Evolutionary conservation across 2,329 filamentous ascomycete species (phyloP).

Genomic region (Epichloe typhina): DNA sequence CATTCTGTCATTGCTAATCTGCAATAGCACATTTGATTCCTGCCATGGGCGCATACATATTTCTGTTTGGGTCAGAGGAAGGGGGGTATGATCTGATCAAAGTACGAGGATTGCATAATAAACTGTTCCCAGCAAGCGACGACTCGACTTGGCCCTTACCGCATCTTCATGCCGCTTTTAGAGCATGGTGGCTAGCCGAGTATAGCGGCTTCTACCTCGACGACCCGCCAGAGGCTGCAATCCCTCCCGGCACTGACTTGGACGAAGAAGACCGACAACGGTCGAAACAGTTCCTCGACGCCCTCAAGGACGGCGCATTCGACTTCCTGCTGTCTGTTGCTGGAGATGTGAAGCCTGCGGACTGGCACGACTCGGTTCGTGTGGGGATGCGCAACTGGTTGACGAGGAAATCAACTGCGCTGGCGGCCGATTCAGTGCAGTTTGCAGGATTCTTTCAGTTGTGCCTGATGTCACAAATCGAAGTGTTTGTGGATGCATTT

Average conservation of each 20-base stretch:
- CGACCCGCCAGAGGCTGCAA: slow-evolving; percentile 44
- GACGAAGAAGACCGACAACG: slow-evolving; percentile 56
- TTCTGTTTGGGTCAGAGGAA: slow-evolving; percentile 66
- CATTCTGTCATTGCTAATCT: not conserved
- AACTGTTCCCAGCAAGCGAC: slow-evolving; percentile 53
- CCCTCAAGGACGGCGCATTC: slow-evolving; percentile 78
- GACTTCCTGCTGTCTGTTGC: slow-evolving; percentile 82
- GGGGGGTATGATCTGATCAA: slow-evolving; percentile 55
- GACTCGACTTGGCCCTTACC: slow-evolving; percentile 58
- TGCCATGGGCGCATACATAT: slow-evolving; percentile 61
- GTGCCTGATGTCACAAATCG: slow-evolving; percentile 66
- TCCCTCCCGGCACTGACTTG: slow-evolving; percentile 47
- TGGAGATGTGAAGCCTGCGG: slow-evolving; percentile 63
- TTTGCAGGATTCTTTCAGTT: slow-evolving; percentile 62
- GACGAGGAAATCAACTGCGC: slow-evolving; percentile 61
- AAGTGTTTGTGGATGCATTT: slow-evolving; percentile 80
- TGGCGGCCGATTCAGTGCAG: slow-evolving; percentile 52
- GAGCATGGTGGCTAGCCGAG: slow-evolving; percentile 81
- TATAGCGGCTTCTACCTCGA: slow-evolving; percentile 86
- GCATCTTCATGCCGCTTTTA: slow-evolving; percentile 65
- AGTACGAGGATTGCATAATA: slow-evolving; percentile 55
- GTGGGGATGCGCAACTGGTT: slow-evolving; percentile 71
- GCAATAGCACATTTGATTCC: slow-evolving; percentile 65
- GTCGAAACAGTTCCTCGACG: slow-evolving; percentile 59
- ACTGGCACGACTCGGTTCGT: slow-evolving; percentile 81